These are phyloP conservation scores for Picochlorum sp. DNA, from an alignment of 139 green algal species.

Conservation along the genomic window DNA sequence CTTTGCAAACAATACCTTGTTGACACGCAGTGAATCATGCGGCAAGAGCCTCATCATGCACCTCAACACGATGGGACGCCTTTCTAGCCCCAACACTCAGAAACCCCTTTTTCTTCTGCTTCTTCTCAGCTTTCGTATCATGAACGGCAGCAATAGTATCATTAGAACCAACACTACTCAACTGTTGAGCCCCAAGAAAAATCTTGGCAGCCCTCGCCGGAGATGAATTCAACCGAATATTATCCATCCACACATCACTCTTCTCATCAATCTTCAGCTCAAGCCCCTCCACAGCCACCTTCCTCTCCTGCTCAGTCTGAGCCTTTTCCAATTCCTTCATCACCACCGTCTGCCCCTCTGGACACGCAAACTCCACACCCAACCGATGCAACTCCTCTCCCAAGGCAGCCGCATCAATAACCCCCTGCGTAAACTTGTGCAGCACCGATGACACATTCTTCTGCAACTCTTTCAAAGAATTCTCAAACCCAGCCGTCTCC, in stretches of 20 bases:
- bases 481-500: constrained; percentile 16
- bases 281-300: neutral
- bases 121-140: no score
- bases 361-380: constrained; percentile 23
- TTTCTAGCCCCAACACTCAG: no score
- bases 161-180: no score
- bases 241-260: neutral
- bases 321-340: neutral
- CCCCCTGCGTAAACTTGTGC: constrained; percentile 9
- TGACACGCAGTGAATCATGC: no score
- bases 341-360: neutral
- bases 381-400: constrained; percentile 14
- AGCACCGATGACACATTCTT: constrained; percentile 7
- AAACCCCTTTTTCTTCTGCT: no score
- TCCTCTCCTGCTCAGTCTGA: neutral
- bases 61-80: no score
- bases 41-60: no score
- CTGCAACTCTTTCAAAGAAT: constrained; percentile 22
- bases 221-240: neutral
- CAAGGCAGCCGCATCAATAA: constrained; percentile 16
- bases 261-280: neutral
- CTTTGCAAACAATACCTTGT: no score
- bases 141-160: no score
- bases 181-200: neutral
- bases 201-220: neutral